Percentiles rank a stretch among this genome's conserved stretches.
Conservation (phyloP, 768 basidiomycete species). For the Tephrocybe sp. region DNA sequence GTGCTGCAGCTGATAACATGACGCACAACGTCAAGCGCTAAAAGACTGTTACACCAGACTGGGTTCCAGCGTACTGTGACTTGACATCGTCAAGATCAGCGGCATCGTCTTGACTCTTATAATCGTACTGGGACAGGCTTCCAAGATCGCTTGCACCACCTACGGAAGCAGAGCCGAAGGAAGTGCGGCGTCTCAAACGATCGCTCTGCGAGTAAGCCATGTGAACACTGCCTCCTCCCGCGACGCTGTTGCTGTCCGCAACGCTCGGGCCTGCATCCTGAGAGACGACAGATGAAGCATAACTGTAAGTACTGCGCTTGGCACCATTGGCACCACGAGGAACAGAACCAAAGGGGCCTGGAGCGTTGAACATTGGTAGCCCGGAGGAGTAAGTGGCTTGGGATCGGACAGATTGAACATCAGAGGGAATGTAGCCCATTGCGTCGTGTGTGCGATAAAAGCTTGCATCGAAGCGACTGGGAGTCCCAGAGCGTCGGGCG, state of each 20-base stretch:
- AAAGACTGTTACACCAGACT: constrained; percentile 84
- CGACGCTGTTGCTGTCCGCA: constrained; percentile 62
- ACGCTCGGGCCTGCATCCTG: constrained; percentile 79
- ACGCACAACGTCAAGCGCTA: constrained; percentile 26
- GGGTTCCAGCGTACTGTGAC: constrained; percentile 84
- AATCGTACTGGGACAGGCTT: constrained; percentile 74
- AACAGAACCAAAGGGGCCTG: constrained; percentile 68
- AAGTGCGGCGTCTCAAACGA: constrained; percentile 73
- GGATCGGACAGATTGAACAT: constrained; percentile 93
- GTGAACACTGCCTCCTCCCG: constrained; percentile 52
- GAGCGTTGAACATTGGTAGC: constrained; percentile 77
- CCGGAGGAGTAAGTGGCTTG: constrained; percentile 96
- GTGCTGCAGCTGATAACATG: constrained; percentile 6
- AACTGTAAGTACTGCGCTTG: constrained; percentile 79
- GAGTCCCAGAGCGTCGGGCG: constrained; percentile 80
- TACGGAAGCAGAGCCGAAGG: constrained; percentile 68
- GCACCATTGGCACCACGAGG: constrained; percentile 63
- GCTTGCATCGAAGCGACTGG: constrained; percentile 92
- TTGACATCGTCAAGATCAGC: constrained; percentile 85
- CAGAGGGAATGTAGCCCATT: constrained; percentile 90
- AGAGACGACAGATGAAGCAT: constrained; percentile 91
- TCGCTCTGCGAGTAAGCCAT: constrained; percentile 93
- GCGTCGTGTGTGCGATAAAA: constrained; percentile 97
- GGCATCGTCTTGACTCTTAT: constrained; percentile 88
- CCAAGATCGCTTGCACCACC: constrained; percentile 78